Evolutionary conservation across 768 basidiomycete species (phyloP).

Genomic region (Lentinula boryana): DNA sequence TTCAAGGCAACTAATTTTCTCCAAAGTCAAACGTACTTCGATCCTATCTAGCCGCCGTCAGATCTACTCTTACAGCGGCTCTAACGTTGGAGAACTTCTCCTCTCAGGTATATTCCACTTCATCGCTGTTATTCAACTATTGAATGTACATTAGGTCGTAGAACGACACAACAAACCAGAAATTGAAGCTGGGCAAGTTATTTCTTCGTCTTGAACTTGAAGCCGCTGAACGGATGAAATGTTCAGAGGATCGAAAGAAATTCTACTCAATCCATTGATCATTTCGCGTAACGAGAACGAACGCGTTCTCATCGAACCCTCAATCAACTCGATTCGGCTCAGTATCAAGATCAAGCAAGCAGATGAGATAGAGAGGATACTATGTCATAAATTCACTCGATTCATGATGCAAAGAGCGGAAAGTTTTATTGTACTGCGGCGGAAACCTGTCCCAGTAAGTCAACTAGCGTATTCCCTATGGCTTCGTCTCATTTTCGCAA

Average conservation of each 20-base stretch:
- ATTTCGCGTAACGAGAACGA: constrained; percentile 98
- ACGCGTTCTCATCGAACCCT: constrained; percentile 94
- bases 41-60: constrained; percentile 93
- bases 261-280: constrained; percentile 85
- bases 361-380: constrained; percentile 95
- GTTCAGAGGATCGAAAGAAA: constrained; percentile 83
- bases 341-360: constrained; percentile 99
- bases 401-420: constrained; percentile 99
- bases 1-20: constrained; percentile 5
- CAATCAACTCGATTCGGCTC: constrained; percentile 93
- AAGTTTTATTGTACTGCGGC: constrained; percentile 91
- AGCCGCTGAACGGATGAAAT: neutral
- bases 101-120: constrained; percentile 64
- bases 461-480: neutral
- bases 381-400: constrained; percentile 96
- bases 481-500: neutral
- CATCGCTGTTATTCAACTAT: constrained; percentile 9
- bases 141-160: constrained; percentile 59
- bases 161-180: constrained; percentile 98
- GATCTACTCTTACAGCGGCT: constrained; percentile 95
- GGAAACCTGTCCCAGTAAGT: constrained; percentile 86
- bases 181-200: constrained; percentile 74
- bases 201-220: neutral
- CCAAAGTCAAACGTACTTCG: constrained; percentile 87
- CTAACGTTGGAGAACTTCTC: constrained; percentile 97